Base-by-base conservation (phyloP, 202 grass and related monocot genomes). In the Setaria viridis region DNA sequence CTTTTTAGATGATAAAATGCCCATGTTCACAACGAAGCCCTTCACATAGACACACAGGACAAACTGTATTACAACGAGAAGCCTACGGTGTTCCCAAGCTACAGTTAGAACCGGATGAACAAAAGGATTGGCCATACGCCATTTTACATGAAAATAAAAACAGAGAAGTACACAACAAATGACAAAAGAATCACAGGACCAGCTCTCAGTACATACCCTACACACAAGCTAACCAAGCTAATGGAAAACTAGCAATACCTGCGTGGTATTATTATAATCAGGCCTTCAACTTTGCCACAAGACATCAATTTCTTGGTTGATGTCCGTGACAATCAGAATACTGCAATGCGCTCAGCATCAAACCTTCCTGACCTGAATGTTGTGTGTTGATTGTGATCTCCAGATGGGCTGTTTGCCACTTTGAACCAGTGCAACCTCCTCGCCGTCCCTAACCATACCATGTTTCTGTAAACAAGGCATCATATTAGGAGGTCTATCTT, bases 311-410 rank as follows among this genome's bases (percentile, higher is more conserved):
- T 67, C 72, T 81, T 32, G 45, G 53, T 57, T 72, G 16, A 59
- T 8, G 17, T 16, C 70, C 17, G 0, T 62, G 46, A 11, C 4
- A 62, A 35, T 53, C 15, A 5, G 53, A 67, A 67, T 25, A 45
- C 73, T 7, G 2, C 30, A 1, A 20, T 20, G 3, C 1, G 7
- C 72, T 88, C 56, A 39, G 15, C 72, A 35, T 91, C 83, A 92
- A 67, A 91, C 78, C 85, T 94, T 92, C 83, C 93, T 91, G 51
- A 99, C 91, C 88, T 99, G 97, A 87, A 96, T 96, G 67, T 92
- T 94, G 73, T 99, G 97, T 58, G 90, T 96, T 68, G 94, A 96
- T 83, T 99, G 97, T 13, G 94, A 99, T 89, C 94, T 91, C 97
- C 97, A 99, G 87, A 99, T 96, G 25, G 97, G 94, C 70, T 87